These are phyloP conservation scores for Mycena rebaudengoi DNA, from an alignment of 768 basidiomycete species.

Conservation along the genomic window DNA sequence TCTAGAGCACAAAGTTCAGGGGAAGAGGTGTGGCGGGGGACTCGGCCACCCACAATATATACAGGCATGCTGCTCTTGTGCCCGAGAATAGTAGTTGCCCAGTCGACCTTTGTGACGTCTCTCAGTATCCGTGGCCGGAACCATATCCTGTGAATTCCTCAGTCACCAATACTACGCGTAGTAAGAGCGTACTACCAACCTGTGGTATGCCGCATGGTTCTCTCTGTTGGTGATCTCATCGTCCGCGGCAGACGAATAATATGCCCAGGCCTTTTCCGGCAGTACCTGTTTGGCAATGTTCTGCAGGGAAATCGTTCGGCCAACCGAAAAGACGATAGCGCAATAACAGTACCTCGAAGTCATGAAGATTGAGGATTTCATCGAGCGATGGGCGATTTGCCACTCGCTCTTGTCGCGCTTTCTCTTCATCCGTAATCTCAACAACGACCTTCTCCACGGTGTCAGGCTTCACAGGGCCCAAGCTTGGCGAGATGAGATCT, in stretches of 20 bases:
- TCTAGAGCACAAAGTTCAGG: conserved; percentile 45
- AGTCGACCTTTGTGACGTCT: conserved; percentile 88
- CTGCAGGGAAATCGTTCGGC: conserved; percentile 46
- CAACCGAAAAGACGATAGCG: neutral
- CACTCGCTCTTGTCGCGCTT: conserved; percentile 68
- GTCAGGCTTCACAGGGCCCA: conserved; percentile 76
- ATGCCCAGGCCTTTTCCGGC: conserved; percentile 92
- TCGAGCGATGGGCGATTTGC: conserved; percentile 73
- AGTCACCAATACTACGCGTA: neutral
- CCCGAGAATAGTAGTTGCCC: conserved; percentile 84
- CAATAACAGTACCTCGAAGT: conserved; percentile 76
- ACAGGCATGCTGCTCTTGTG: conserved; percentile 78
- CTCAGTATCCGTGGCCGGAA: conserved; percentile 89
- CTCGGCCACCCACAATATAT: conserved; percentile 67
- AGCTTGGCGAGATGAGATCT: conserved; percentile 42
- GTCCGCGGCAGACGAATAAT: conserved; percentile 96
- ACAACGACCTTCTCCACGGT: conserved; percentile 72
- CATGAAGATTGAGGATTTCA: conserved; percentile 90
- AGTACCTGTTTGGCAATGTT: conserved; percentile 85
- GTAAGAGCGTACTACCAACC: conserved; percentile 52
- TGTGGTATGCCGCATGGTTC: conserved; percentile 91
- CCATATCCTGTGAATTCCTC: conserved; percentile 67
- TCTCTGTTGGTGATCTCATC: conserved; percentile 92
- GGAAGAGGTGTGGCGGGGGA: neutral
- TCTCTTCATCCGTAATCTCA: conserved; percentile 75